phyloP scores from a whole-genome alignment of 169 alveolate genomes.

The Eimeria acervulina region DNA sequence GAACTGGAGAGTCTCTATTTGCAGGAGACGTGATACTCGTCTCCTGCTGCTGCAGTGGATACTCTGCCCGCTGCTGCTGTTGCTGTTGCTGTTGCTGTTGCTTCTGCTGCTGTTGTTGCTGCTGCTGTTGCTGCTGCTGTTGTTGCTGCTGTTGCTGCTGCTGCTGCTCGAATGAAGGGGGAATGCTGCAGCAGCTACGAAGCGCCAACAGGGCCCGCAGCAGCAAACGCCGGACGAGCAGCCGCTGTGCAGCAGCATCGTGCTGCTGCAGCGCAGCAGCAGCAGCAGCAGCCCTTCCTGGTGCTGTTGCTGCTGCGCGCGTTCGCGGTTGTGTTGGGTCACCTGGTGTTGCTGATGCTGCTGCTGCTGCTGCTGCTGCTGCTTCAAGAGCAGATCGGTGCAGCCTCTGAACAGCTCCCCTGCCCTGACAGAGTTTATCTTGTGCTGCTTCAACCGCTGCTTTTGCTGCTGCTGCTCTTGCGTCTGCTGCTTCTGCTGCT shows the following conservation, averaged over 20 bases:
- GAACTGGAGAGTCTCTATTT: no score
- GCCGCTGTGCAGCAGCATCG: conserved; percentile 52
- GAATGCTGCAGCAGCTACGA: conserved; percentile 33
- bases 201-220: conserved; percentile 53
- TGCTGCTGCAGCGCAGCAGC: conserved; percentile 41
- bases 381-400: conserved; percentile 9
- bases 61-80: conserved; percentile 22
- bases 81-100: not conserved
- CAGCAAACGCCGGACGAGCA: conserved; percentile 53
- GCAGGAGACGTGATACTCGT: no score
- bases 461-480: conserved; percentile 54
- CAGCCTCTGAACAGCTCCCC: conserved; percentile 44
- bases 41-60: no score
- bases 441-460: conserved; percentile 47
- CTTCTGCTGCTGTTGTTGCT: conserved; percentile 25
- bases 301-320: not conserved
- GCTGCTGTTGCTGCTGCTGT: conserved; percentile 7
- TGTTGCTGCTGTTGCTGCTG: conserved; percentile 40
- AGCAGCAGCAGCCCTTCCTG: not conserved
- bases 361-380: conserved; percentile 68
- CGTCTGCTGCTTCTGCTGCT: conserved; percentile 59
- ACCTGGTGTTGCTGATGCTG: not conserved
- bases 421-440: not conserved
- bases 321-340: not conserved
- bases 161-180: conserved; percentile 52